A percentile compares a stretch with the other conserved stretches of the same genome.
Evolutionary conservation across 2,329 filamentous ascomycete genomes (phyloP).

Genomic region (Xylaria sp.): DNA sequence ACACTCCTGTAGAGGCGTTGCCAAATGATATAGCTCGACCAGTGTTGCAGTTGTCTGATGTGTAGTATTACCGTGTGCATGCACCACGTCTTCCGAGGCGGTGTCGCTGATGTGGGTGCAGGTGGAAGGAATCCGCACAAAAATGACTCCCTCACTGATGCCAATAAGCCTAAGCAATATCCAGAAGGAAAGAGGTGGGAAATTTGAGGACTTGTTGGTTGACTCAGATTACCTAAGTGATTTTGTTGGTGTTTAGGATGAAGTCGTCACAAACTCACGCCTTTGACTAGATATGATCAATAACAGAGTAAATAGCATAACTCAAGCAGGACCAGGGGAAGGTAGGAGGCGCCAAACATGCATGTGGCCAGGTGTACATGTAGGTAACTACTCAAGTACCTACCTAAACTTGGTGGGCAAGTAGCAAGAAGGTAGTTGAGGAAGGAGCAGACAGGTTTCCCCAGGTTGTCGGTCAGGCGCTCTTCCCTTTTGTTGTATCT

Average conservation of each 20-base stretch:
- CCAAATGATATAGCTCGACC: neutral
- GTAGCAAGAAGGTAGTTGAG: neutral
- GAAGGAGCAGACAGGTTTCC: neutral
- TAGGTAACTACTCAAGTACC: neutral
- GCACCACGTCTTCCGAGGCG: neutral
- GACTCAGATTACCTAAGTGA: neutral
- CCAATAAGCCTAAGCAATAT: too few species aligned
- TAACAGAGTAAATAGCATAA: neutral
- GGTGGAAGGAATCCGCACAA: neutral
- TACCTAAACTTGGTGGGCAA: neutral
- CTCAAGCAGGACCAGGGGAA: too few species aligned
- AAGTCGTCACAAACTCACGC: neutral
- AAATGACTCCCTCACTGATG: too few species aligned
- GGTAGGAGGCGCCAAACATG: too few species aligned
- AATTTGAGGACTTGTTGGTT: neutral
- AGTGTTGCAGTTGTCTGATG: neutral
- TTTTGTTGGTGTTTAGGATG: neutral
- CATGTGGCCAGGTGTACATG: too few species aligned
- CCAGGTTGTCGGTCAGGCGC: neutral
- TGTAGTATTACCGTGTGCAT: neutral
- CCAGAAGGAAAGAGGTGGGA: too few species aligned
- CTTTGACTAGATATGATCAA: neutral
- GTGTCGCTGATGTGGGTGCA: neutral
- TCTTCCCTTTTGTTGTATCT: neutral
- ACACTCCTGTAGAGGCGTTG: neutral